Conservation (phyloP, 306 rosid species). For the Sicyos edulis region DNA sequence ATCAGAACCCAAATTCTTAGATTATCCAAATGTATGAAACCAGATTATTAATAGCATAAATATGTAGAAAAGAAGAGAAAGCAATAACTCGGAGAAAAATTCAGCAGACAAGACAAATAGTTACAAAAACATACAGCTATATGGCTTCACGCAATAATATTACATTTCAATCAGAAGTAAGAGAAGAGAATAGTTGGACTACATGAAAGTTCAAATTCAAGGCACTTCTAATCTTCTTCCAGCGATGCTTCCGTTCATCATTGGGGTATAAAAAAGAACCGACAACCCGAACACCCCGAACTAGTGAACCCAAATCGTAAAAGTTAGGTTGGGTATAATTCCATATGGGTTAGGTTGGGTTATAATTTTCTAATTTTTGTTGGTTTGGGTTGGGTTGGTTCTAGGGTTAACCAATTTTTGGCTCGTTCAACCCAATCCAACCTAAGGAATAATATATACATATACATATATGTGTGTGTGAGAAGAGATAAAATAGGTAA, state of each 20-base stretch:
- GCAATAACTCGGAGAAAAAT: background rate
- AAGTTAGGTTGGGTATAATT: too few relatives aligned
- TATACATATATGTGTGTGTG: too few relatives aligned
- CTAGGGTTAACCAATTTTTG: too few relatives aligned
- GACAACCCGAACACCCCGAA: too few relatives aligned
- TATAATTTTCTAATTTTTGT: too few relatives aligned
- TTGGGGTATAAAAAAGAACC: too few relatives aligned
- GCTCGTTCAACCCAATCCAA: too few relatives aligned
- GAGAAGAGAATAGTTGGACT: background rate
- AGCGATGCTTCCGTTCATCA: background rate
- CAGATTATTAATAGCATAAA: background rate
- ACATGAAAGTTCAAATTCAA: slow-evolving; percentile 3
- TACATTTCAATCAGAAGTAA: background rate
- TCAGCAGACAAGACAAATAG: background rate
- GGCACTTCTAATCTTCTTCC: background rate
- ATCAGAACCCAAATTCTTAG: background rate
- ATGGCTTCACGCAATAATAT: background rate
- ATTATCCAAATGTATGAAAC: background rate
- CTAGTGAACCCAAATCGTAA: too few relatives aligned
- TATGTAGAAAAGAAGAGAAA: background rate
- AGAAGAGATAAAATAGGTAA: too few relatives aligned
- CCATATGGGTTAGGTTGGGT: too few relatives aligned
- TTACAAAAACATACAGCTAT: background rate
- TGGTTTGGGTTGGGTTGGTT: too few relatives aligned
- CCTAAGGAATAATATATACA: too few relatives aligned